These are phyloP conservation scores for Hygrocybe punicea DNA, from an alignment of 768 basidiomycete genomes.

Conservation along the genomic window DNA sequence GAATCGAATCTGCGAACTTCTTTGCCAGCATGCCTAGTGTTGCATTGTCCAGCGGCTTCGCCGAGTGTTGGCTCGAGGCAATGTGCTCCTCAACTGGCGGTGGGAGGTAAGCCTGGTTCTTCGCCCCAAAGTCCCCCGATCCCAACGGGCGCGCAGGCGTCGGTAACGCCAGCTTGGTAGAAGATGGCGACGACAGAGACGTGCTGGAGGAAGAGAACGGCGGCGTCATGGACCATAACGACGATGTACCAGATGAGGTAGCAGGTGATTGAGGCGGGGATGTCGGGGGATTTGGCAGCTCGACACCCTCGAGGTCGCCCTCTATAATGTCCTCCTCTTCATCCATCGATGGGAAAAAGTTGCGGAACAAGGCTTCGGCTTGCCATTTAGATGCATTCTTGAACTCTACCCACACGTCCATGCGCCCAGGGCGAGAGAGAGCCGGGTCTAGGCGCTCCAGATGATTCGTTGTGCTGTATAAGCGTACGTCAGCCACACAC, in stretches of 20 bases:
- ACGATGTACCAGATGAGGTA: conserved; percentile 15
- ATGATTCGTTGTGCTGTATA: conserved; percentile 77
- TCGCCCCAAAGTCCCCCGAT: conserved; percentile 44
- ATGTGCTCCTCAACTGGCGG: conserved; percentile 63
- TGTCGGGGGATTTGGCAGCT: conserved; percentile 20
- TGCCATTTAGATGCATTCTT: conserved; percentile 83
- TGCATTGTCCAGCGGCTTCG: conserved; percentile 60
- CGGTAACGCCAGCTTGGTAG: conserved; percentile 15
- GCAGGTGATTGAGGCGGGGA: conserved; percentile 4
- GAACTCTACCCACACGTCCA: conserved; percentile 93
- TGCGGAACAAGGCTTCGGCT: conserved; percentile 81
- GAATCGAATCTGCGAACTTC: conserved; percentile 75
- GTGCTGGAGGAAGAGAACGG: conserved; percentile 44
- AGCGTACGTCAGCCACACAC: conserved; percentile 1
- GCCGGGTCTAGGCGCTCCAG: conserved; percentile 89
- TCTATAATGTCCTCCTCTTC: conserved; percentile 28
- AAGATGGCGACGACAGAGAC: conserved; percentile 29
- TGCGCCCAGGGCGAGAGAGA: conserved; percentile 84
- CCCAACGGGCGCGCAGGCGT: conserved; percentile 2
- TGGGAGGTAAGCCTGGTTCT: conserved; percentile 59
- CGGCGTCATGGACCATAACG: conserved; percentile 32
- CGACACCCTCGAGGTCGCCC: conserved; percentile 23
- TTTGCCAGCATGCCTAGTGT: conserved; percentile 69
- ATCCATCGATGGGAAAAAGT: conserved; percentile 80
- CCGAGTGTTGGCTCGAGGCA: conserved; percentile 54